Evolutionary conservation across 208 protist species (phyloP).

Genomic region (Trypanosoma mega): DNA sequence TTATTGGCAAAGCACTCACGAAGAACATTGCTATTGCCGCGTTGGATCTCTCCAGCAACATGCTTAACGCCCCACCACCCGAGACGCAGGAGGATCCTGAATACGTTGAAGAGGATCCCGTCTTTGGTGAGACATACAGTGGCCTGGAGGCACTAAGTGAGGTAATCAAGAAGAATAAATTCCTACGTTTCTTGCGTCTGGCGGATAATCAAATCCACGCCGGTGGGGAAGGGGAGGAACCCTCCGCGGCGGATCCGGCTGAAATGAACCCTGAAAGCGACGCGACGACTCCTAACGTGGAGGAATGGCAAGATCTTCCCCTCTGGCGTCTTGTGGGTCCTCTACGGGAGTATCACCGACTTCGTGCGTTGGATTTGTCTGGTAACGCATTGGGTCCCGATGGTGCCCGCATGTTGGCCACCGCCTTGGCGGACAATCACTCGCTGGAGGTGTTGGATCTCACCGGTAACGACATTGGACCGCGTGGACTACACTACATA

Average conservation of each 20-base stretch:
- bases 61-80: conserved; percentile 31
- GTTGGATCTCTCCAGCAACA: conserved; percentile 77
- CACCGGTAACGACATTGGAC: conserved; percentile 75
- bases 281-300: conserved; percentile 29
- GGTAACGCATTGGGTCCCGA: conserved; percentile 63
- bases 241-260: conserved; percentile 23
- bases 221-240: conserved; percentile 62
- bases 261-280: conserved; percentile 47
- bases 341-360: conserved; percentile 67
- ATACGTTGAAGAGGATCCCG: conserved; percentile 66
- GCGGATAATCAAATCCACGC: conserved; percentile 79
- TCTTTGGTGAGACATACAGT: conserved; percentile 75
- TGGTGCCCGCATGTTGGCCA: conserved; percentile 79
- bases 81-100: conserved; percentile 79
- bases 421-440: conserved; percentile 64
- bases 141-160: conserved; percentile 82
- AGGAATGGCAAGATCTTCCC: conserved; percentile 63
- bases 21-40: conserved; percentile 75
- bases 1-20: conserved; percentile 83
- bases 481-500: conserved; percentile 66
- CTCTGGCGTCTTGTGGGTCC: conserved; percentile 77
- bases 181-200: conserved; percentile 73
- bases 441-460: conserved; percentile 76
- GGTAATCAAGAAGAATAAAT: conserved; percentile 92
- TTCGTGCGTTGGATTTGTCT: conserved; percentile 73